phyloP scores from a whole-genome alignment of 2,329 filamentous ascomycete genomes.

The Pseudogymnoascus sp. region DNA sequence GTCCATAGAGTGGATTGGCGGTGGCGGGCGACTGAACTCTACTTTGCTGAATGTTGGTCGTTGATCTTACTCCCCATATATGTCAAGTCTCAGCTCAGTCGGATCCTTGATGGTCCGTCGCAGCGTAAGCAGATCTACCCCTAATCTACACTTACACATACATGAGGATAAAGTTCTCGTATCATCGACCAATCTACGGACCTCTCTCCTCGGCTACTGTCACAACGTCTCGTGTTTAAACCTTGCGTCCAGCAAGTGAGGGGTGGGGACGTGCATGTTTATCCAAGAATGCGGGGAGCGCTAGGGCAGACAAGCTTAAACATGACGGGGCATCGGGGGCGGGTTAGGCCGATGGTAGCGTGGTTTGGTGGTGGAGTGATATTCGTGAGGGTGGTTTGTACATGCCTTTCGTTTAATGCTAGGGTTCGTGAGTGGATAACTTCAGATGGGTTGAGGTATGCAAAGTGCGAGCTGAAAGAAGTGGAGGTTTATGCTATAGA shows the following conservation, averaged over 20 bases:
- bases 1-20: not conserved
- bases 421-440: not conserved
- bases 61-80: not conserved
- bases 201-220: not conserved
- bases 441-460: not conserved
- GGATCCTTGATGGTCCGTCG: not conserved
- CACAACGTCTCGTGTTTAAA: not conserved
- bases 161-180: not conserved
- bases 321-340: not conserved
- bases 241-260: not conserved
- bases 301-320: not conserved
- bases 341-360: not conserved
- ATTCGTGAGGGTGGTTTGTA: not conserved
- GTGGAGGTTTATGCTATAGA: not conserved
- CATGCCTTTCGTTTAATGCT: not conserved
- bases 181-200: not conserved
- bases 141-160: not conserved
- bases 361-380: not conserved
- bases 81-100: not conserved
- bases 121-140: not conserved
- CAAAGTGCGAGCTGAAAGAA: not conserved
- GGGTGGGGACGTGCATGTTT: not conserved
- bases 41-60: not conserved
- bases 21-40: not conserved
- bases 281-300: not conserved